Base-by-base conservation (phyloP, 768 basidiomycete species). In the Boletus subparvulus region DNA sequence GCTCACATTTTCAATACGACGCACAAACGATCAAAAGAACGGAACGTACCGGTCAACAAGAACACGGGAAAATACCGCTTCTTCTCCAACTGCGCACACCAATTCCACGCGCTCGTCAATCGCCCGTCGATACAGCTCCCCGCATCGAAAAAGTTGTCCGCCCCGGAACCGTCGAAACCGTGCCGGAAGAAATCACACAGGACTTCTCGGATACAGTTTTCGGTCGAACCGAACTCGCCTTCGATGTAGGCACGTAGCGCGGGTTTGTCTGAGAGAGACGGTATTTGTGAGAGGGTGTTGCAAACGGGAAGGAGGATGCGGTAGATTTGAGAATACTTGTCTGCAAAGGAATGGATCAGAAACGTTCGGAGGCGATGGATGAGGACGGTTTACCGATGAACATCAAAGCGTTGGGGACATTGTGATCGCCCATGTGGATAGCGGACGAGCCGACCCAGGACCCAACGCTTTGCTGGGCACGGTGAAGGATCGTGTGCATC, bases 241-340 rank as follows among this genome's bases (percentile, higher is more conserved):
- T 93, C 88, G 36, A 93, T 86, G 69, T 91, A 93, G 21, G 84
- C 83, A 26, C 77, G 78, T 33, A 94, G 65, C 10, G 88, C 86
- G 16, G 90, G 88, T 60, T 86, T 90, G 49, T 81, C 75, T 8
- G 78, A 76, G 21, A 93, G 74, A n/a, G 66, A 64, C 14, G 87
- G 84, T 56, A 93, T 88, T 59, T 91, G 86, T 4, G 79, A 77
- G 50, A 94, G 80, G 30, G 90, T 84, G 62, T 88, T 93, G 76
- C 90, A 92, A 55, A 94, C 88, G 5, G 92, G 92, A 26, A 93
- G 78, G 21, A 93, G 83, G 66, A 94, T 94, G 62, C 92, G 88
- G 73, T 93, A 94, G 47, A 94, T 88, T 68, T 94, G 92, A 13
- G 91, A 91, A 73, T 94, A 94, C 69, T 94, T 94, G 80, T 94